A percentile compares a stretch with the other conserved stretches of the same genome.
Conservation (phyloP, 352 stramenopile genomes). For the Pythium brachiatum region DNA sequence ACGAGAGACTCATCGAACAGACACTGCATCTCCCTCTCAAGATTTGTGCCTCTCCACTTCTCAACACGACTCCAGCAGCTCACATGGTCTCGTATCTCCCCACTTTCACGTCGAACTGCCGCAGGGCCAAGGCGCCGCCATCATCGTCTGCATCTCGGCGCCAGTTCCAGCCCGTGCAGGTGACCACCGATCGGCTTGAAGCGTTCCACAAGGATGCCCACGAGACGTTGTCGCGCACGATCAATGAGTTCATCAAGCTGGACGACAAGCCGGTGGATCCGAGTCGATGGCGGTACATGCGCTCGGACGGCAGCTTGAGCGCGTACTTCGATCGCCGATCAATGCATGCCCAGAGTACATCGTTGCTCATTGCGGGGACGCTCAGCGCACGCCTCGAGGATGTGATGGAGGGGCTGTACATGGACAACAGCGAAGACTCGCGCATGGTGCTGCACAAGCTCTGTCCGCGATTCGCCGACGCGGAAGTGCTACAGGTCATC, state of each 20-base stretch:
- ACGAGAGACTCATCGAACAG: background rate
- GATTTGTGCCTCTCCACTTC: too few relatives aligned
- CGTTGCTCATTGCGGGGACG: slow-evolving; percentile 21
- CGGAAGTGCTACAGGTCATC: slow-evolving; percentile 23
- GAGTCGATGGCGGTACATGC: slow-evolving; percentile 38
- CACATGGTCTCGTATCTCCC: too few relatives aligned
- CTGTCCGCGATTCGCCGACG: slow-evolving; percentile 21
- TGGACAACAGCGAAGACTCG: slow-evolving; percentile 22
- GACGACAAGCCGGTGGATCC: slow-evolving; percentile 25
- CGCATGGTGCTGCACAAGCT: slow-evolving; percentile 15
- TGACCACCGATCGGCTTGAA: slow-evolving; percentile 30
- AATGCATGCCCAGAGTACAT: background rate
- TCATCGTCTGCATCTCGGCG: background rate
- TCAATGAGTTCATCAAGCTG: slow-evolving; percentile 31
- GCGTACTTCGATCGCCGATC: slow-evolving; percentile 35
- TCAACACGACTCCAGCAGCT: background rate
- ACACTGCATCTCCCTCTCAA: background rate
- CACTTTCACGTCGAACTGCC: too few relatives aligned
- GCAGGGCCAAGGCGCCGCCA: too few relatives aligned
- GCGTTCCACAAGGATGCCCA: slow-evolving; percentile 37
- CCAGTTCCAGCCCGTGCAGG: slow-evolving; percentile 11
- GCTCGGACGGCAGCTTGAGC: slow-evolving; percentile 27
- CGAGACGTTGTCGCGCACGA: slow-evolving; percentile 31
- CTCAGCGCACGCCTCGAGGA: slow-evolving; percentile 15
- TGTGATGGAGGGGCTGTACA: slow-evolving; percentile 24